phyloP scores from a whole-genome alignment of 2,329 filamentous ascomycete genomes.

The Didymella pomorum region DNA sequence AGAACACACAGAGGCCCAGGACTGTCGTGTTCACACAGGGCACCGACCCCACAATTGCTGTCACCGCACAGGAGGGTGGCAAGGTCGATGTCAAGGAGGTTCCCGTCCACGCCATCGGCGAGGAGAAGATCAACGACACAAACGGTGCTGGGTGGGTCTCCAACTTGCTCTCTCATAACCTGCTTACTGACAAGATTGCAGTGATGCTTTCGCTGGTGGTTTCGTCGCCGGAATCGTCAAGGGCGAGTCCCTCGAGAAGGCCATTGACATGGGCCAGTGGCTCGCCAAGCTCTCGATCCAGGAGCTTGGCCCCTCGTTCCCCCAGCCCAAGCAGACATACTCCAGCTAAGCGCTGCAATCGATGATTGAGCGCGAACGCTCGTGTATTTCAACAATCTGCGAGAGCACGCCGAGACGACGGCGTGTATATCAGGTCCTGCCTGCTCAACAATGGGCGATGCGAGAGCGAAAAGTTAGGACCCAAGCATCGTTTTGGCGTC shows the following conservation, averaged over 20 bases:
- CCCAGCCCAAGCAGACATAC: conserved; percentile 53
- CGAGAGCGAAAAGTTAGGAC: conserved; percentile 7
- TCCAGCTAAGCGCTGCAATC: conserved; percentile 41
- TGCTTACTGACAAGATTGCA: conserved; percentile 39
- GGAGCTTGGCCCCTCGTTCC: conserved; percentile 90
- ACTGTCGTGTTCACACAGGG: conserved; percentile 94
- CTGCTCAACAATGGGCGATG: neutral
- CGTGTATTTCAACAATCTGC: conserved; percentile 54
- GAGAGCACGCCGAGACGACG: conserved; percentile 24
- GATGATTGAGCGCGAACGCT: conserved; percentile 44
- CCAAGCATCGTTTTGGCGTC: conserved; percentile 20
- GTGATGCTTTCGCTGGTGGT: conserved; percentile 95
- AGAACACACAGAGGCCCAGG: conserved; percentile 83
- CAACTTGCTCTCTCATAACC: neutral
- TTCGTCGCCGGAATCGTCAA: conserved; percentile 89
- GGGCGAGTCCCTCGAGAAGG: conserved; percentile 78
- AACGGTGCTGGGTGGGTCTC: conserved; percentile 79
- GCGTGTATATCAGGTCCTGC: conserved; percentile 18
- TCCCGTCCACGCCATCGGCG: conserved; percentile 79
- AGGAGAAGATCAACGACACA: conserved; percentile 88
- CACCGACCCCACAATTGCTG: conserved; percentile 87
- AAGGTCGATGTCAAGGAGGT: conserved; percentile 74
- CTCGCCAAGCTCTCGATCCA: conserved; percentile 91
- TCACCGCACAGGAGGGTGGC: conserved; percentile 72
- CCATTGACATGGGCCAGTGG: conserved; percentile 95